Conservation (phyloP, 2,329 filamentous ascomycete species). For the Ramichloridium luteum region DNA sequence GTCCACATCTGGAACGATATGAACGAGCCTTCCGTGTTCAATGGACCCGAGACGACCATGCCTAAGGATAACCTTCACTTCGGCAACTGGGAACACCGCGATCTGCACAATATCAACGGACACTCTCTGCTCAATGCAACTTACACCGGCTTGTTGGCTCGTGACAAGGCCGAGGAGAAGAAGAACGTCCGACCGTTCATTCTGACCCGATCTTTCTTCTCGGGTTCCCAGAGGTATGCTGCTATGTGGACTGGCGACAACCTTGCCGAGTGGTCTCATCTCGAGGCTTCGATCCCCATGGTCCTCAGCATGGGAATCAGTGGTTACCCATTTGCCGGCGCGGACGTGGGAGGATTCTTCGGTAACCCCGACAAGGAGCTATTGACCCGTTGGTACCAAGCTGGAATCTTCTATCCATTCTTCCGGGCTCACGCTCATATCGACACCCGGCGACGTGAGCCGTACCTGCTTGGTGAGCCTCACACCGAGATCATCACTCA, state of each 20-base stretch:
- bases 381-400: constrained; percentile 88
- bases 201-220: constrained; percentile 82
- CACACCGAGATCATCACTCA: constrained; percentile 78
- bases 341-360: constrained; percentile 96
- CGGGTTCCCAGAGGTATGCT: constrained; percentile 76
- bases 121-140: constrained; percentile 94
- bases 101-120: constrained; percentile 91
- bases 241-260: constrained; percentile 99
- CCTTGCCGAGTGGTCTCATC: constrained; percentile 81
- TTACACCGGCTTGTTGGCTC: constrained; percentile 67
- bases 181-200: constrained; percentile 61
- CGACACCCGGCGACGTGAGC: constrained; percentile 85
- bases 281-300: constrained; percentile 87
- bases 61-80: constrained; percentile 94
- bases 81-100: constrained; percentile 89
- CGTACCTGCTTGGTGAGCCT: constrained; percentile 74
- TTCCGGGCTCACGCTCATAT: constrained; percentile 97
- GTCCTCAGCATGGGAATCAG: constrained; percentile 82
- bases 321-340: constrained; percentile 86
- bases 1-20: constrained; percentile 98
- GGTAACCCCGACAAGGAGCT: constrained; percentile 91
- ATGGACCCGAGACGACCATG: constrained; percentile 96
- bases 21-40: constrained; percentile 98
- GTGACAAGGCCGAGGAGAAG: constrained; percentile 67
- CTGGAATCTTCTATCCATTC: constrained; percentile 94